phyloP scores from a whole-genome alignment of 2,329 filamentous ascomycete species.

The Cercospora sp. region DNA sequence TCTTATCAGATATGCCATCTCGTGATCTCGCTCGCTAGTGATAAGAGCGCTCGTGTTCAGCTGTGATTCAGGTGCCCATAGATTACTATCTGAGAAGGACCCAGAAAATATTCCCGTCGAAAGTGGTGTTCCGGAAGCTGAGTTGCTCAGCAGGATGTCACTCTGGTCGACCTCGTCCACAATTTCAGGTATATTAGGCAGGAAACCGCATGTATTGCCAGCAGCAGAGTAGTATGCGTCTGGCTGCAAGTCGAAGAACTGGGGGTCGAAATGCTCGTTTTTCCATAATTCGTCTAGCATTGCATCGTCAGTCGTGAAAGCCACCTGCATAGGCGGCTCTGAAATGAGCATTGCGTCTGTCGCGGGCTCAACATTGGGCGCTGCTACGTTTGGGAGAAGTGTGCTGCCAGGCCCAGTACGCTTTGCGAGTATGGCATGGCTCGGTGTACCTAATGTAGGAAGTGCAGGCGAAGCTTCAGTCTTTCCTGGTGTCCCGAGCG shows the following conservation, averaged over 20 bases:
- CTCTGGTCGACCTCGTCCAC: conserved; percentile 37
- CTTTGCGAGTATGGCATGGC: conserved; percentile 1
- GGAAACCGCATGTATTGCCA: conserved; percentile 38
- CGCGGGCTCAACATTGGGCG: conserved; percentile 12
- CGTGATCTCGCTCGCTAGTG: conserved; percentile 50
- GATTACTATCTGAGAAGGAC: conserved; percentile 28
- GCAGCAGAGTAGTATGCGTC: conserved; percentile 33
- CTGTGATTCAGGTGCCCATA: conserved; percentile 36
- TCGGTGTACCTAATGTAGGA: background rate
- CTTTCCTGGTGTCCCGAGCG: background rate
- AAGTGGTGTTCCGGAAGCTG: conserved; percentile 26
- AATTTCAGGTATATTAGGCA: conserved; percentile 36
- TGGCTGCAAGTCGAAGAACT: conserved; percentile 37
- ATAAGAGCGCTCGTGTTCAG: conserved; percentile 37
- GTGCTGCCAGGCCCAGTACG: background rate
- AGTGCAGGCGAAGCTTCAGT: background rate
- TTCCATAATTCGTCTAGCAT: conserved; percentile 29
- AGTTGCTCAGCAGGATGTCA: conserved; percentile 26
- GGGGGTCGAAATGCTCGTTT: conserved; percentile 33
- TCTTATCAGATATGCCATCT: conserved; percentile 60
- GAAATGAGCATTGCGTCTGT: conserved; percentile 21
- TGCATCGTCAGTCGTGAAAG: conserved; percentile 21
- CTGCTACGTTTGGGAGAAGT: conserved; percentile 2
- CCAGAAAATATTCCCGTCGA: conserved; percentile 26
- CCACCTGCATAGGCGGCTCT: conserved; percentile 21